Evolutionary conservation across 176 grass and related monocot genomes (phyloP).

Genomic region (Canna indica): DNA sequence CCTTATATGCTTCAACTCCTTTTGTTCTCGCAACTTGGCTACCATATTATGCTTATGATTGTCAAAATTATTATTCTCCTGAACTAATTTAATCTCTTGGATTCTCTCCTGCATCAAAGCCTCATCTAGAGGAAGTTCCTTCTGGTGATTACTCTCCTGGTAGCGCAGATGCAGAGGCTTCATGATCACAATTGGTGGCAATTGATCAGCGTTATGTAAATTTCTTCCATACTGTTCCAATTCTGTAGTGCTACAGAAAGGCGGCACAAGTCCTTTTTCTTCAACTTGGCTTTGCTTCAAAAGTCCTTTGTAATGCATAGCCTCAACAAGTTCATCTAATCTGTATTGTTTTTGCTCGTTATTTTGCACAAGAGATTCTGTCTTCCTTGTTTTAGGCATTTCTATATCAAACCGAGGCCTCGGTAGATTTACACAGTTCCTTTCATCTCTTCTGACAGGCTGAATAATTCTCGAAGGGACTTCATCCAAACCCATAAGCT

Average conservation of each 20-base stretch:
- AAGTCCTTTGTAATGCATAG: constrained; percentile 42
- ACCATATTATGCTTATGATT: constrained; percentile 3
- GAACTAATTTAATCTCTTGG: constrained; percentile 22
- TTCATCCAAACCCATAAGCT: constrained; percentile 84
- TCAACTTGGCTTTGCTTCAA: constrained; percentile 28
- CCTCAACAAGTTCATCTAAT: constrained; percentile 31
- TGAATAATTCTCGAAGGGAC: constrained; percentile 24
- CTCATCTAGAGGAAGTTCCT: constrained; percentile 11
- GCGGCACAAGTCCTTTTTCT: constrained; percentile 6
- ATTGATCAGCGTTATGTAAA: not conserved
- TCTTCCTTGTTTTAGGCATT: constrained; percentile 50
- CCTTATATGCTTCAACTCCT: constrained; percentile 15
- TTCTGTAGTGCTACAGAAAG: not conserved
- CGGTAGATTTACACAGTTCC: constrained; percentile 32
- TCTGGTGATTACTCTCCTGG: constrained; percentile 5
- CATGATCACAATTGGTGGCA: constrained; percentile 28
- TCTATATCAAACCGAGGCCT: constrained; percentile 63
- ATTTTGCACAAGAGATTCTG: constrained; percentile 6
- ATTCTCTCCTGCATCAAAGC: constrained; percentile 6
- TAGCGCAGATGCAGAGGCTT: constrained; percentile 16
- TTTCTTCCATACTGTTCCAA: not conserved
- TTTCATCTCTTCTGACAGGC: constrained; percentile 31
- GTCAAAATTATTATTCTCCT: constrained; percentile 14
- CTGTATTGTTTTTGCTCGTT: constrained; percentile 20
- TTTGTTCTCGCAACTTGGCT: not conserved